Base-by-base conservation (phyloP, 768 basidiomycete species). In the Boletus vinaceobasis region DNA sequence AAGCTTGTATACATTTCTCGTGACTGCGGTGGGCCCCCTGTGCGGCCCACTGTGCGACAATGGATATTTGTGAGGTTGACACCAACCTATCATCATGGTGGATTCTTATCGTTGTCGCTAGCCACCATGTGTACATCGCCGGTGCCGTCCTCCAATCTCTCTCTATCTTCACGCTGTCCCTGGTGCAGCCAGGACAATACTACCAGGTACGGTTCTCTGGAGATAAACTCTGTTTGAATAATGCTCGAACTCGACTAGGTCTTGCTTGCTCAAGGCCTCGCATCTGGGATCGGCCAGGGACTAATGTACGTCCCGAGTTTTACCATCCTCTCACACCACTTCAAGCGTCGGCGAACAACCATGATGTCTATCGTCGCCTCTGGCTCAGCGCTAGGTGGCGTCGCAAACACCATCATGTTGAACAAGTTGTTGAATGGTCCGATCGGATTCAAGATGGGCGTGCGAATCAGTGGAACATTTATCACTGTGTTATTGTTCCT, bases 391-490 rank as follows among this genome's bases (percentile, higher is more conserved):
- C 63, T 84, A 3, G 85, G 86, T 8, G 82, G 80, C 7, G 69
- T 82, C 21, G 59, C 80, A 14, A 78, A 85, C 51, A 82, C 84
- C 1, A 82, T 85, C 57, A 78, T 86, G 74, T 69, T 88, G 29
- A 87, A 88, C 63, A 67, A 74, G 23, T 55, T 50, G 33, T 56
- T 48, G 50, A 77, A 76, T 50, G 75, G 77, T 3, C 59, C 69
- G 7, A 65, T 77, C 4, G 82, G 86, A 8, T 77, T 82, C 60
- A 68, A 60, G 13, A 69, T 54, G 38, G 73, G 75, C 29, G 73
- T 75, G 0, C 72, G 69, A 5, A 72, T 71, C 13, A 78, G 71
- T 50, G 79, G 74, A 2, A 64, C 65, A 21, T 63, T 82, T n/a
- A 65, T 75, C 48, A 65, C 71, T 0, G 73, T 48, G 5, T 50